A percentile compares a stretch with the other conserved stretches of the same genome.
Conservation (phyloP, 73 alveolate genomes). For the Paramecium pentaurelia region DNA sequence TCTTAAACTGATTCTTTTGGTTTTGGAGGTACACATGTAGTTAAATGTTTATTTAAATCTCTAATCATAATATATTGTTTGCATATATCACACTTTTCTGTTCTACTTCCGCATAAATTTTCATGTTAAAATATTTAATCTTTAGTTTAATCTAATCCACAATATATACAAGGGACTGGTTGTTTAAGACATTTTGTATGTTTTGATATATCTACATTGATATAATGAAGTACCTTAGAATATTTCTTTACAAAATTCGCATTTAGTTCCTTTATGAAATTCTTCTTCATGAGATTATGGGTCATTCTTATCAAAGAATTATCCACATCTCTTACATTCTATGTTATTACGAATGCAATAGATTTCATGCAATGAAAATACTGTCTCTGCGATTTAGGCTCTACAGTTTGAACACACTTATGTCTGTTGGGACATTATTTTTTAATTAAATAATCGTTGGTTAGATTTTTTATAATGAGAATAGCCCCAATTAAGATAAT, state of each 20-base stretch:
- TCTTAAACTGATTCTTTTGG: background rate
- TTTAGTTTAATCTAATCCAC: background rate
- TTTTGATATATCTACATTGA: background rate
- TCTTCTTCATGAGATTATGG: constrained; percentile 41
- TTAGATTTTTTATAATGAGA: background rate
- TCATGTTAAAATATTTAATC: constrained; percentile 35
- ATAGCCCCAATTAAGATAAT: background rate
- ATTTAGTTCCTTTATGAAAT: background rate
- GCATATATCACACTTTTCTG: constrained; percentile 21
- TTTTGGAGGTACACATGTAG: background rate
- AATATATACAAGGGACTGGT: background rate
- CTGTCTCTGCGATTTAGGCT: background rate
- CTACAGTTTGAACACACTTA: background rate
- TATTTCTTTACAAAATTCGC: constrained; percentile 12
- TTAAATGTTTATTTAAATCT: background rate
- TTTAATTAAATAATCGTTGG: background rate
- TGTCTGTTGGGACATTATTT: constrained; percentile 29
- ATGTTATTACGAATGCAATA: constrained; percentile 6
- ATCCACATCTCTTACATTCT: constrained; percentile 9
- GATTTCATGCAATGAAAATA: background rate
- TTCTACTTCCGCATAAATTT: constrained; percentile 35
- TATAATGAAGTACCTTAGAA: background rate
- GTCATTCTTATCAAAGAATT: constrained; percentile 24
- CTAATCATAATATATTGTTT: background rate
- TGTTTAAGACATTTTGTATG: background rate